Conservation (phyloP, 371 early-diverging fungal species). For the Mortierella sp. region DNA sequence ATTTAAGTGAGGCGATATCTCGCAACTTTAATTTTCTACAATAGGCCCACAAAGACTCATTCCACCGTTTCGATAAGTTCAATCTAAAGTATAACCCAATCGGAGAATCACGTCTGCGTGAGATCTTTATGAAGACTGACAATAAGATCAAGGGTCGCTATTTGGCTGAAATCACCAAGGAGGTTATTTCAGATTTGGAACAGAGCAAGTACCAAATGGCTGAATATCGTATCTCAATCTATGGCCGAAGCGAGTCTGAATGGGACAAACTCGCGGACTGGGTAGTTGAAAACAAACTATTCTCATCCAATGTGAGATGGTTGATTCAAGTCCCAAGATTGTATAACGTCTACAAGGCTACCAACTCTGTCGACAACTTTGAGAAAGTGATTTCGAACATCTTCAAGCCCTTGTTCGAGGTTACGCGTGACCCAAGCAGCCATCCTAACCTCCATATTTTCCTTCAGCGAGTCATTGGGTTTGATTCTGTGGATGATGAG, state of each 20-base stretch:
- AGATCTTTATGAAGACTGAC: slow-evolving; percentile 96
- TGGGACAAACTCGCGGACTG: slow-evolving; percentile 97
- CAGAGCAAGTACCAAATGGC: slow-evolving; percentile 96
- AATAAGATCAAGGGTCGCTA: slow-evolving; percentile 94
- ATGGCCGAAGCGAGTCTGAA: slow-evolving; percentile 85
- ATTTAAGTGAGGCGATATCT: too few relatives aligned
- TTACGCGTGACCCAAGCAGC: slow-evolving; percentile 83
- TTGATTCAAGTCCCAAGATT: slow-evolving; percentile 96
- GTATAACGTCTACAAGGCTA: slow-evolving; percentile 90
- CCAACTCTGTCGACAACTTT: slow-evolving; percentile 78
- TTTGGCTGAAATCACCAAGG: slow-evolving; percentile 96
- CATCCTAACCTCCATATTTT: slow-evolving; percentile 96
- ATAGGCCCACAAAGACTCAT: slow-evolving; percentile 84
- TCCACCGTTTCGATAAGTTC: slow-evolving; percentile 98
- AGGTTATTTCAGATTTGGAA: slow-evolving; percentile 95
- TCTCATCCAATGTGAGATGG: slow-evolving; percentile 96
- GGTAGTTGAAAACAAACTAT: slow-evolving; percentile 95
- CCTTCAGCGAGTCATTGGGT: slow-evolving; percentile 95
- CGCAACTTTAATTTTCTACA: too few relatives aligned
- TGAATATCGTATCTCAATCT: slow-evolving; percentile 94
- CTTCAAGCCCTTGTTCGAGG: slow-evolving; percentile 96
- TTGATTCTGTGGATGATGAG: slow-evolving; percentile 99
- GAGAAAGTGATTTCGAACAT: slow-evolving; percentile 88
- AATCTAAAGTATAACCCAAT: slow-evolving; percentile 98
- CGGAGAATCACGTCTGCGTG: slow-evolving; percentile 79